Base-by-base conservation (phyloP, 495 filamentous ascomycete species). In the Aspergillus indologenus region DNA sequence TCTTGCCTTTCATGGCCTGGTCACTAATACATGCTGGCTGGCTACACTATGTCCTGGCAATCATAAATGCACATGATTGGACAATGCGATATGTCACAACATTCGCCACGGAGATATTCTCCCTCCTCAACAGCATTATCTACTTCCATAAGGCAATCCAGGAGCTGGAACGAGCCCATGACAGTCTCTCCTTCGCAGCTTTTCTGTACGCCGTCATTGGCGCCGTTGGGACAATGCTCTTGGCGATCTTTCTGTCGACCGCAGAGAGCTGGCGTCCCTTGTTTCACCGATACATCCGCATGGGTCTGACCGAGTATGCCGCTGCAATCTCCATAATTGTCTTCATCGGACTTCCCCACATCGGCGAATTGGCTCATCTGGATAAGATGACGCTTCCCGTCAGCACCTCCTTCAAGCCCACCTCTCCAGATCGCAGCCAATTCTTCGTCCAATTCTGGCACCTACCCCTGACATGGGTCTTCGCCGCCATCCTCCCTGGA, bases 21-120 rank as follows among this genome's bases (percentile, higher is more conserved):
- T 82, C 83, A 9, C 76, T 87, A 29, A 88, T 90, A 52, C 87
- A 89, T 68, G 80, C 87, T 23, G 81, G 71, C 12, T 89, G 87
- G 87, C 81, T 89, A 75, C 86, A 87, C 64, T 87, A 83, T 66
- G 64, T 90, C 6, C 72, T 90, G 18, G 87, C 87, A 50, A 83
- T 88, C 43, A 79, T 89, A 62, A 90, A 90, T 67, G 87, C 85
- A 20, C 87, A 89, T 59, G 85, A 89, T 70, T 90, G 84, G 85
- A 88, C 87, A 1, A 90, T 90, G 87, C 79, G 83, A 55, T 90
- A 90, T 64, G 87, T 90, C 21, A 90, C 87, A 0, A 87, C 79
- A 5, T 90, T 90, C 63, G 83, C 80, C 23, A 87, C 83, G 17
- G 87, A 90, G 64, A 86, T 89, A 21, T 90, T 89, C 66, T 85